Percentiles rank a stretch among this genome's conserved stretches.
Conservation (phyloP, 164 flowering plant species). For the Buxus sempervirens region DNA sequence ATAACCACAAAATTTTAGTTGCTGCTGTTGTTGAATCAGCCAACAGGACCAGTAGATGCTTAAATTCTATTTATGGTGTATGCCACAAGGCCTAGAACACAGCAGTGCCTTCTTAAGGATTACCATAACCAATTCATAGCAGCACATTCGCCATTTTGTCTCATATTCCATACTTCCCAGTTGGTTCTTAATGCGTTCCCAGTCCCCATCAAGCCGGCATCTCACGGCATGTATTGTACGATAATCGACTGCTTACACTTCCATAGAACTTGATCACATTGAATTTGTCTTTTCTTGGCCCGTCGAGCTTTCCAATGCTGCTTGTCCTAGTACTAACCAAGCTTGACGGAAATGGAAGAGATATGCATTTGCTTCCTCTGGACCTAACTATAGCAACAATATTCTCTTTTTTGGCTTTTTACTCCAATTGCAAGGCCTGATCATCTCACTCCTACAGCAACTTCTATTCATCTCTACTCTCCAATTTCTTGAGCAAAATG, state of each 20-base stretch:
- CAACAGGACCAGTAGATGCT: no score
- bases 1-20: no score
- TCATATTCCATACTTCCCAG: no score
- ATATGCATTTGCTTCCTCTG: background rate
- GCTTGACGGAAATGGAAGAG: background rate
- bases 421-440: background rate
- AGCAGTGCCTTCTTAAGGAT: no score
- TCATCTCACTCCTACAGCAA: conserved; percentile 4
- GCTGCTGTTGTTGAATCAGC: no score
- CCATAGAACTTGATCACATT: background rate
- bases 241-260: background rate
- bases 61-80: no score
- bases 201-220: no score
- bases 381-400: background rate
- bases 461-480: background rate
- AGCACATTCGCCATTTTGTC: no score
- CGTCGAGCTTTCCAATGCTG: conserved; percentile 18
- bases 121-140: no score
- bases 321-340: conserved; percentile 7
- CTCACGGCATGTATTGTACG: background rate
- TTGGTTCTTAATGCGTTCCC: no score
- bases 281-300: conserved; percentile 3
- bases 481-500: conserved; percentile 21
- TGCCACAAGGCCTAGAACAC: no score
- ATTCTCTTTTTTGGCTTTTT: background rate